Conservation (phyloP, 768 basidiomycete species). For the Trametes gibbosa region DNA sequence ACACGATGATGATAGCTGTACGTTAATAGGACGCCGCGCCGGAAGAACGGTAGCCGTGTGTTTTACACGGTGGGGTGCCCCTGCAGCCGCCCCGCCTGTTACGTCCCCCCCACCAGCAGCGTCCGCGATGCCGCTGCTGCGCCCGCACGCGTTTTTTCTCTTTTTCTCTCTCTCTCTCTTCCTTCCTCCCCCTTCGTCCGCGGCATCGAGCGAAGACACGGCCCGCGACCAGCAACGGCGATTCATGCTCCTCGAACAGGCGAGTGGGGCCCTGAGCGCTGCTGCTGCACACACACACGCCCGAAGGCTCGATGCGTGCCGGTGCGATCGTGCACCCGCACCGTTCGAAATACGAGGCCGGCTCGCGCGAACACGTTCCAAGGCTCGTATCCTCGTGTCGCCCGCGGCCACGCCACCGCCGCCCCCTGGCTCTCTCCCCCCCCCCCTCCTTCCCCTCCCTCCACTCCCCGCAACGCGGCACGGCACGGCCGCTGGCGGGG, state of each 20-base stretch:
- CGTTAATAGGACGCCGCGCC: not conserved
- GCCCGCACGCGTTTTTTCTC: not conserved
- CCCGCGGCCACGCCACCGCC: slow-evolving; percentile 22
- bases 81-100: not conserved
- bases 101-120: not conserved
- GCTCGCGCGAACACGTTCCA: slow-evolving; percentile 1
- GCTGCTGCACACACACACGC: not conserved
- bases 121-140: not conserved
- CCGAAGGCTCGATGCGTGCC: not conserved
- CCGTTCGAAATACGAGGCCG: not conserved
- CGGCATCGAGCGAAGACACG: too few species aligned
- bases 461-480: not conserved
- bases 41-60: slow-evolving; percentile 12
- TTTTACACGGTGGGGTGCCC: slow-evolving; percentile 1
- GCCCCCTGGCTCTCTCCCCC: too few species aligned
- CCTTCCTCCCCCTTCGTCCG: not conserved
- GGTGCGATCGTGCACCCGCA: not conserved
- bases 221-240: not conserved
- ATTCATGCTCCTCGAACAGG: not conserved
- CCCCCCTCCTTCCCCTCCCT: too few species aligned
- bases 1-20: slow-evolving; percentile 7
- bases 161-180: too few species aligned
- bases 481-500: not conserved
- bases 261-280: not conserved
- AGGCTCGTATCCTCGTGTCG: slow-evolving; percentile 8